Base-by-base conservation (phyloP, 1,284 basidiomycete species). In the Rhizoctonia solani region DNA sequence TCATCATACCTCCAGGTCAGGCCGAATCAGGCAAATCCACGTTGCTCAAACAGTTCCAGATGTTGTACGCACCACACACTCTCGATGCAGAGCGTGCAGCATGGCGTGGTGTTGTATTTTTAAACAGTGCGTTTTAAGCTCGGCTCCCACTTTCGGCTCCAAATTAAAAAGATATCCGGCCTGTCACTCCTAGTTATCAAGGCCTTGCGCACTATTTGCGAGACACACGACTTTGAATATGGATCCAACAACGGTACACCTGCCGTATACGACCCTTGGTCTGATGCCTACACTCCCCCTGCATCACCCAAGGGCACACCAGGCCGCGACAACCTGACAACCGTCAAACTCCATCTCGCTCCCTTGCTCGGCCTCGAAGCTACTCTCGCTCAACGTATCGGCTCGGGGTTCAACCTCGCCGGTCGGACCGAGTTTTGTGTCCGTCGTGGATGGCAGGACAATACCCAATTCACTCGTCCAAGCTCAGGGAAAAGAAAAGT, bases 1-100 rank as follows among this genome's bases (percentile, higher is more conserved):
- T 39, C 16, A 8, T 39, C 37, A 39, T n/a, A n/a, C n/a, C n/a
- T 46, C 32, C 47, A 32, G 89, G 89, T 9, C 89, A 91, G 74
- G 88, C 89, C 68, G 89, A 90, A 77, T 88, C 87, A 39, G 89
- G 89, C 55, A 91, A 90, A 75, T 89, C 87, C 0, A 90, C 89
- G 1, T 80, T 91, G 6, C 87, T 88, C 73, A 90, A 90, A 72
- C 88, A 92, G 76, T 90, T 92, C 73, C 89, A 92, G 73, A 81
- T 92, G 1, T 87, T 86, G 76, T 90, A 91, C 72, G 85, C 88
- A 1, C 86, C 87, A 5, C 81, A 84, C 67, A 79, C 85, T 0
- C 81, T 92, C 50, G 88, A 92, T 68, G 76, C 79, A 66, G 87
- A 89, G 76, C 85, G 87, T 21, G 85, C 87, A 0, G 83, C 83